Evolutionary conservation across 2,329 filamentous ascomycete species (phyloP).

Genomic region (Pseudogymnoascus sp.): DNA sequence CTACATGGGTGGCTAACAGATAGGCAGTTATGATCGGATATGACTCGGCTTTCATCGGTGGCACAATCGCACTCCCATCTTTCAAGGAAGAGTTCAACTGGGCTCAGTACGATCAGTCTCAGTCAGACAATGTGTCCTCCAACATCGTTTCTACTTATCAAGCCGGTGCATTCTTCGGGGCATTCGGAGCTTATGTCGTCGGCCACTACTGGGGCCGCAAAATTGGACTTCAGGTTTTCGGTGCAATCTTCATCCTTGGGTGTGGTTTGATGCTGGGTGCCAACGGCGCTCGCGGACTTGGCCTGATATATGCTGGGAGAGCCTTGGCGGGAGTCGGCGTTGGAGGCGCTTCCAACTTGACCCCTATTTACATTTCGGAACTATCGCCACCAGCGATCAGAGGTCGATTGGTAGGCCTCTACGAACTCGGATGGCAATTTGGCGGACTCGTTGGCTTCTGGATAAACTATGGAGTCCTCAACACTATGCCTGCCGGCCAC

Average conservation of each 20-base stretch:
- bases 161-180: constrained; percentile 75
- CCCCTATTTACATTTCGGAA: constrained; percentile 54
- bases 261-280: constrained; percentile 65
- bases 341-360: constrained; percentile 54
- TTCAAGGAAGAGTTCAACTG: constrained; percentile 64
- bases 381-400: constrained; percentile 53
- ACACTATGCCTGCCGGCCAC: constrained; percentile 36
- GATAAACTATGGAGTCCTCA: constrained; percentile 56
- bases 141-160: constrained; percentile 80
- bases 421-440: constrained; percentile 57
- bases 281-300: constrained; percentile 52
- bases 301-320: constrained; percentile 51
- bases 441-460: constrained; percentile 57
- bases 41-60: constrained; percentile 72
- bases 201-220: constrained; percentile 61
- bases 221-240: constrained; percentile 53
- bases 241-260: constrained; percentile 58
- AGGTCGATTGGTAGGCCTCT: constrained; percentile 57
- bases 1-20: neutral
- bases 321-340: constrained; percentile 57
- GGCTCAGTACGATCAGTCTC: constrained; percentile 34
- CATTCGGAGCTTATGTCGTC: constrained; percentile 57
- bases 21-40: constrained; percentile 11
- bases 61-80: constrained; percentile 60
- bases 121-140: constrained; percentile 53